Evolutionary conservation across 2,329 filamentous ascomycete genomes (phyloP).

Genomic region (Botrytis fragariae): DNA sequence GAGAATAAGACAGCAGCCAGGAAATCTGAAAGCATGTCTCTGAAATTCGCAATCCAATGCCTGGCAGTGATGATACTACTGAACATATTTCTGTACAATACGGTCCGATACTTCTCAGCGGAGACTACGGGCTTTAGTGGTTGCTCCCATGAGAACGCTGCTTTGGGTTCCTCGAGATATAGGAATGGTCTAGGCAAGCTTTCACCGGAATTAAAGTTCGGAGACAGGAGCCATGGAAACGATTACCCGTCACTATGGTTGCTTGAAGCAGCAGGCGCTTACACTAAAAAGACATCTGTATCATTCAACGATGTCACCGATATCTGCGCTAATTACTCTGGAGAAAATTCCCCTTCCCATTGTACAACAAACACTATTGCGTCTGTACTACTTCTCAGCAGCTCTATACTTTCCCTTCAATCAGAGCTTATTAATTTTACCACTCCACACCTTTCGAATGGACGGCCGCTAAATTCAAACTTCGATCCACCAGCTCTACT

Average conservation of each 20-base stretch:
- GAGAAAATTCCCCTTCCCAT: not conserved
- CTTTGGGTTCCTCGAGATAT: not conserved
- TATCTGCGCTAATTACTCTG: not conserved
- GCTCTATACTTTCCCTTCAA: not conserved
- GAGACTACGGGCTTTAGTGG: not conserved
- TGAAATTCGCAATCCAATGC: not conserved
- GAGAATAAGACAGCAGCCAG: not conserved
- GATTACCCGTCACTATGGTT: not conserved
- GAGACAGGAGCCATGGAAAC: not conserved
- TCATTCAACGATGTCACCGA: not conserved
- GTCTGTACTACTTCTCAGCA: not conserved
- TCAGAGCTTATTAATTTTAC: not conserved
- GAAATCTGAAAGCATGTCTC: not conserved
- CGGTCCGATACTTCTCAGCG: not conserved
- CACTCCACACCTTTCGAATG: not conserved
- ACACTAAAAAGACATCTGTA: not conserved
- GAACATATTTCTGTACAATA: not conserved
- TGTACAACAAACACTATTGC: not conserved
- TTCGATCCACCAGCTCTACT: not conserved
- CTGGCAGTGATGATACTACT: not conserved
- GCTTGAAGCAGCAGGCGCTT: not conserved
- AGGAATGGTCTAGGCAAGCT: not conserved
- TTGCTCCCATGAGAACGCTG: not conserved
- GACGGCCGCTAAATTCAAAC: not conserved
- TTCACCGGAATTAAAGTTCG: not conserved